Base-by-base conservation (phyloP, 23 red algal species). In the Gracilaria caudata region DNA sequence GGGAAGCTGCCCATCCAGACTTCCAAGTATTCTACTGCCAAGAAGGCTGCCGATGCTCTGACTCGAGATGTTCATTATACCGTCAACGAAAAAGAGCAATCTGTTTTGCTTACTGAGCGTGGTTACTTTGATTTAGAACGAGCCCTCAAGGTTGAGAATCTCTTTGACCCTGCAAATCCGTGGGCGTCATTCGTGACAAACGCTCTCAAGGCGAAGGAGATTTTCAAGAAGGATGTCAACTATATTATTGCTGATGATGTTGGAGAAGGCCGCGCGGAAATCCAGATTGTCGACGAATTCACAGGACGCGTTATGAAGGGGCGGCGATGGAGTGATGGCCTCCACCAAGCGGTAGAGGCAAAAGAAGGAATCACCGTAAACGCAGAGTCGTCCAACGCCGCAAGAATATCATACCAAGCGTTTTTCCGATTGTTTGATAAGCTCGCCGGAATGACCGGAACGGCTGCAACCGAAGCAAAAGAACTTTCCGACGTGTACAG, bases 391-490 rank as follows among this genome's bases (percentile, higher is more conserved):
- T 83, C 87, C 12, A 90, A 61, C 28, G 83, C 84, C 14, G 97
- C 93, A 33, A 92, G 59, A 19, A 89, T 99, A 14, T 99, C 97
- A 10, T 99, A 95, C 59, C 97, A 99, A 74, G 84, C 90, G 24
- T 96, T 99, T 66, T 99, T 99, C 79, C 44, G 89, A 32, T 66
- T 94, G 25, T 99, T 99, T 64, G 64, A 90, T 6, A 80, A 84
- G n/a, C 80, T 99, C 40, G 33, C 86, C 20, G 97, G 93, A 36
- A 99, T 99, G 97, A 99, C 97, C 49, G 97, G 97, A 79, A 99
- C 97, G 16, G 92, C 92, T 20, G 78, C 73, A 23, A 95, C 97
- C 2, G 97, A 99, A 68, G 89, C 91, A 2, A 60, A 74, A 38
- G 97, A 99, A 66, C 64, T 99, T 35, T 64, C 16, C 5, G 82